These are phyloP conservation scores for Colletotrichum limetticola DNA, from an alignment of 2,329 filamentous ascomycete genomes.

Conservation along the genomic window DNA sequence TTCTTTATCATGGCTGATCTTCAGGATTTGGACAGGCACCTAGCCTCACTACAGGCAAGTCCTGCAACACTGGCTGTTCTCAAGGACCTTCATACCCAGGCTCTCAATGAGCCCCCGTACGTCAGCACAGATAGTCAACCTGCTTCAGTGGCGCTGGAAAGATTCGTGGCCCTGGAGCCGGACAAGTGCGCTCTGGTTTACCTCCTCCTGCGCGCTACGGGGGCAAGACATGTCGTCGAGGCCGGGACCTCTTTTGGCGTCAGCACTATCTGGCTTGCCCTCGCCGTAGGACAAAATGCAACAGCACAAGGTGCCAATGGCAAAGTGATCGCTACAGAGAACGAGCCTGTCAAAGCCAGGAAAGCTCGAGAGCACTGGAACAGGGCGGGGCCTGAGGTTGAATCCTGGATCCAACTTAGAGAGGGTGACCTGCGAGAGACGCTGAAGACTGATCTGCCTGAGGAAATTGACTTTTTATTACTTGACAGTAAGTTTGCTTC, in stretches of 20 bases:
- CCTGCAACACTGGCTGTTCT: constrained; percentile 42
- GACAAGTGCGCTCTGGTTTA: constrained; percentile 70
- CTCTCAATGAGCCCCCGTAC: constrained; percentile 43
- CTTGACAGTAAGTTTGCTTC: constrained; percentile 65
- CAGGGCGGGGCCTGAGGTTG: constrained; percentile 59
- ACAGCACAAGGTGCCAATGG: constrained; percentile 40
- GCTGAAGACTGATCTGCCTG: constrained; percentile 53
- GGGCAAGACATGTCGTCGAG: constrained; percentile 65
- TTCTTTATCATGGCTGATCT: background rate
- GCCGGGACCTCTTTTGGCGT: constrained; percentile 72
- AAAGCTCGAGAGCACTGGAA: constrained; percentile 65
- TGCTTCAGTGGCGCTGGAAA: constrained; percentile 47
- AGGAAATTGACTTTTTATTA: constrained; percentile 65
- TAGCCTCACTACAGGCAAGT: constrained; percentile 43
- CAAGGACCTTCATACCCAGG: constrained; percentile 43
- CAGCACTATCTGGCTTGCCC: constrained; percentile 70
- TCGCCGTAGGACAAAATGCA: constrained; percentile 64
- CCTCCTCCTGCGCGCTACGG: constrained; percentile 58
- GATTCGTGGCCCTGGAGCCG: constrained; percentile 68
- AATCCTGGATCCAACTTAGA: constrained; percentile 63
- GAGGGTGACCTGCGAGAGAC: constrained; percentile 69
- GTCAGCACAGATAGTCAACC: constrained; percentile 41
- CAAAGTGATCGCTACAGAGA: constrained; percentile 69
- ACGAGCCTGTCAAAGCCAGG: constrained; percentile 64
- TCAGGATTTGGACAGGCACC: constrained; percentile 39